These are phyloP conservation scores for Lenwebbia sp. DNA, from an alignment of 345 rosid species.

Conservation along the genomic window DNA sequence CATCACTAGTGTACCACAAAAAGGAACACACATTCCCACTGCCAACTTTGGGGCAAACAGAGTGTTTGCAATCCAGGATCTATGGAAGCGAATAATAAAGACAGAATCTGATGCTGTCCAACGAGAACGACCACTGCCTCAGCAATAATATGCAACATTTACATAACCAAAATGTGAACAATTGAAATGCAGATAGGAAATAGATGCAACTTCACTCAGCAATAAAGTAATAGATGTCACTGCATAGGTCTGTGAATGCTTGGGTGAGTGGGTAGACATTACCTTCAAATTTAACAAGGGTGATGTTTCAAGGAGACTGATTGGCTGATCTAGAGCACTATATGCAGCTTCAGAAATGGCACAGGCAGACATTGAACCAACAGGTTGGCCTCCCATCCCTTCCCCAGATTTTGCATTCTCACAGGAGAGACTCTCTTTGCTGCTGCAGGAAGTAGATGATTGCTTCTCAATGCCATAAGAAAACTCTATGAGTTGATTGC, in stretches of 20 bases:
- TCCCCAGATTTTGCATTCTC: constrained; percentile 4
- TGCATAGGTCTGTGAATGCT: neutral
- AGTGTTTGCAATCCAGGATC: neutral
- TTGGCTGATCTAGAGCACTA: constrained; percentile 89
- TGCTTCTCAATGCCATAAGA: constrained; percentile 29
- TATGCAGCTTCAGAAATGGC: constrained; percentile 92
- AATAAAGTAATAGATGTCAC: neutral
- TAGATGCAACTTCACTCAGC: neutral
- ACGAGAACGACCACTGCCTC: neutral
- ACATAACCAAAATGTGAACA: neutral
- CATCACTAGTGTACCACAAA: neutral
- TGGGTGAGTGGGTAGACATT: neutral
- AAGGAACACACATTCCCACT: neutral
- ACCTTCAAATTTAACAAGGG: constrained; percentile 73
- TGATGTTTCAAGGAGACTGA: constrained; percentile 76
- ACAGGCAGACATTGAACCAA: constrained; percentile 78
- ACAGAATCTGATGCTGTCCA: neutral
- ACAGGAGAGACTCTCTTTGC: neutral
- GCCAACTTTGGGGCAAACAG: neutral
- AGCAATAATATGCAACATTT: neutral
- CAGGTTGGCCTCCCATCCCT: constrained; percentile 54
- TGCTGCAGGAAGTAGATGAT: neutral
- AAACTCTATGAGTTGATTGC: constrained; percentile 73
- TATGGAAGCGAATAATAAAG: neutral
- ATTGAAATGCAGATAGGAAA: neutral